Base-by-base conservation (phyloP, 805 yeast species). In the Phaffomyces antillensis region DNA sequence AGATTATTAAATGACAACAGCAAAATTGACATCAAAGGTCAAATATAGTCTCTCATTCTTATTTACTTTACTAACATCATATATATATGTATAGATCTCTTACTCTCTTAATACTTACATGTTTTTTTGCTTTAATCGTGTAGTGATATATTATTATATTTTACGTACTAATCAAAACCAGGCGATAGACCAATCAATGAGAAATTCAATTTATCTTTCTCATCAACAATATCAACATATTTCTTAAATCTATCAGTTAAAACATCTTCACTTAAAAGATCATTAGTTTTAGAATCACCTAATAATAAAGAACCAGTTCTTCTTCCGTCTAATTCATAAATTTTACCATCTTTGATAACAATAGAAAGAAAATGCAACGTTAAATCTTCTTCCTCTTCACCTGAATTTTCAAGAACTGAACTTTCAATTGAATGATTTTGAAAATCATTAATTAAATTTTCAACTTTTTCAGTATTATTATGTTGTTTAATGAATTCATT, bases 261-360 rank as follows among this genome's bases (percentile, higher is more conserved):
- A 9, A 62, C 57, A 2, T 70, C 63, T 36, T 79, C 80, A 26
- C 71, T 69, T n/a, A 86, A 48, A 31, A 86, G 70, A 52, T 82
- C 81, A 1, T 55, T 50, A 6, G 51, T 60, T 7, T 42, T 36
- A 1, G 59, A 49, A 5, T 53, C 42, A 6, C 81, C 89, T 36
- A 88, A 65, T 47, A 75, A 78, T 32, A 82, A 70, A 0, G 96
- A 88, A 0, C 96, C 93, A 32, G 64, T 64, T 51, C 95, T 72
- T 51, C 98, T 73, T 1, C 99, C 99, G 59, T 91, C 99, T 32
- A 91, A 71, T 63, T 91, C 98, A 56, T 78, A 86, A 18, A 91
- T 58, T 47, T 76, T 77, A 9, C 76, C 77, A 50, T 77, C 72
- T 12, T 66, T 64, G 54, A 76, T 79, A 11, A 85, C 70, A 55